phyloP scores from a whole-genome alignment of 768 basidiomycete genomes.

The Russula virescens region DNA sequence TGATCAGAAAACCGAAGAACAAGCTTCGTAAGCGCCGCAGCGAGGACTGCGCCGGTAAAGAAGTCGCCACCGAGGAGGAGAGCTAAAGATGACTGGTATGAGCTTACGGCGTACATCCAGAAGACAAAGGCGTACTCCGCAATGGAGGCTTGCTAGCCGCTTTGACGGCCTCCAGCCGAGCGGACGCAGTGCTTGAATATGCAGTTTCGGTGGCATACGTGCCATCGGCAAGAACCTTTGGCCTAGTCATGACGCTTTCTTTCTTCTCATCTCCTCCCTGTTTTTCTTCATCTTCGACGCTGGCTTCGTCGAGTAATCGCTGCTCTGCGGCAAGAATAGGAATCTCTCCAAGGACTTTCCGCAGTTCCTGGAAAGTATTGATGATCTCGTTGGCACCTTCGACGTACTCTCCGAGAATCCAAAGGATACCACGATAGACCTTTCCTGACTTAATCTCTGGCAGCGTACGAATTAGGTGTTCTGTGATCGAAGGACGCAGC shows the following conservation, averaged over 20 bases:
- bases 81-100: slow-evolving; percentile 37
- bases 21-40: slow-evolving; percentile 85
- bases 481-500: slow-evolving; percentile 74
- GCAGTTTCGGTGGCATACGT: slow-evolving; percentile 98
- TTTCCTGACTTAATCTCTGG: slow-evolving; percentile 91
- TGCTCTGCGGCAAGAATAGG: slow-evolving; percentile 93
- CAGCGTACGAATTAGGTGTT: slow-evolving; percentile 78
- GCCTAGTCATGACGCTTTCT: slow-evolving; percentile 46
- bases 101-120: background rate
- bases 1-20: slow-evolving; percentile 66
- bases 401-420: slow-evolving; percentile 98
- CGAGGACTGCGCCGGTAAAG: slow-evolving; percentile 91
- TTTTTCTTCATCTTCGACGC: slow-evolving; percentile 47
- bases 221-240: slow-evolving; percentile 86
- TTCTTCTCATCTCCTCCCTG: slow-evolving; percentile 48
- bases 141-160: slow-evolving; percentile 87
- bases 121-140: slow-evolving; percentile 46
- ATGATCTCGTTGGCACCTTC: slow-evolving; percentile 62
- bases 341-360: slow-evolving; percentile 91
- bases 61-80: slow-evolving; percentile 93
- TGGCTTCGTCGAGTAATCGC: slow-evolving; percentile 69
- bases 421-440: slow-evolving; percentile 92
- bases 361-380: slow-evolving; percentile 66
- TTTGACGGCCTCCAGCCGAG: slow-evolving; percentile 74
- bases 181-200: slow-evolving; percentile 58